Base-by-base conservation (phyloP, 257 asterid genomes). In the Fraxinus americana region DNA sequence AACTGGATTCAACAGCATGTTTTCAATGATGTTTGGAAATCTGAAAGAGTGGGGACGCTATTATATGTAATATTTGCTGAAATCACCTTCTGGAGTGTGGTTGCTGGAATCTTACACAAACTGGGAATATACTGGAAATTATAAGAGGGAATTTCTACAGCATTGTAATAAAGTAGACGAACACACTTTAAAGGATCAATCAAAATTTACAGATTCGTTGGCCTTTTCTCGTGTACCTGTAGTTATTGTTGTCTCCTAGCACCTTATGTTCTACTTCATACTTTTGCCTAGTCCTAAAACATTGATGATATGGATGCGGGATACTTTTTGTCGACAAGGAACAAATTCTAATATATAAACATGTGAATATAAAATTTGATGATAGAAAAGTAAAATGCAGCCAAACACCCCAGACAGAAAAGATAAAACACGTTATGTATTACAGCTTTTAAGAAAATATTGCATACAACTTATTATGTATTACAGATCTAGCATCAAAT, bases 31-130 rank as follows among this genome's bases (percentile, higher is more conserved):
- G 98, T 92, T n/a, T 94, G 98, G 99, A 87, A 92, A 41, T 91
- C 96, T 8, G 84, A 90, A 79, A 89, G 91, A 72, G 82, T 93
- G n/a, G 99, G 98, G 32, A 90, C 90, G 12, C 75, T 92, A 30
- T 30, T 93, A 71, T 95, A 90, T 77, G 99, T 92, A 59, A 86
- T 92, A 83, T 90, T 95, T 82, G 99, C 90, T 5, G 99, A 95
- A 80, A 93, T 95, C 72, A 84, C 90, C 54, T 94, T 92, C 83
- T 94, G 99, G 99, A 86, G 88, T 14, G 86, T 89, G 57, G 90
- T 91, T 80, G 85, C 94, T 69, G 97, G 98, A 12, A 84, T 91
- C 72, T 81, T 91, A 70, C 97, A 91, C 82, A 91, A 88, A 78
- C 81, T 90, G 50, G 78, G 91, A 19, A 88, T 93, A 70, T 91